A percentile compares a stretch with the other conserved stretches of the same genome.
These are phyloP conservation scores for Cutaneotrichosporon spelunceum DNA, from an alignment of 1,284 basidiomycete genomes.

Conservation along the genomic window DNA sequence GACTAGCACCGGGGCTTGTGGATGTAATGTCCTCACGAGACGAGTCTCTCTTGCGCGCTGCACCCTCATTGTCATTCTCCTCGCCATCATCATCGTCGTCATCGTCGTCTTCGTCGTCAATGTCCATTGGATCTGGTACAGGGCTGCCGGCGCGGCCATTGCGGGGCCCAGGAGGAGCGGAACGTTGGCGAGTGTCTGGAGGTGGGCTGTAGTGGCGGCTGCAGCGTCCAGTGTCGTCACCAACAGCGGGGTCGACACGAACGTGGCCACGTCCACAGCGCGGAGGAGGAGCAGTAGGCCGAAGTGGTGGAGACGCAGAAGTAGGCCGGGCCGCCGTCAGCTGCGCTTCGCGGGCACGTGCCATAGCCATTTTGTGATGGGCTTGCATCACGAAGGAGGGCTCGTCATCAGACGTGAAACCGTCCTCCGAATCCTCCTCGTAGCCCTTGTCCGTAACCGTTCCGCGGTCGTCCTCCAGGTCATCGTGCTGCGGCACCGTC, in stretches of 20 bases:
- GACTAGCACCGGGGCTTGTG: background rate
- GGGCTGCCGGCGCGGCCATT: constrained; percentile 40
- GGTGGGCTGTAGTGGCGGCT: constrained; percentile 42
- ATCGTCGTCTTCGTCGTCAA: constrained; percentile 58
- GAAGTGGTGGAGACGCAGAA: constrained; percentile 18
- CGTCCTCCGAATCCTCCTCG: constrained; percentile 41
- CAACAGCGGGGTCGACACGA: constrained; percentile 29
- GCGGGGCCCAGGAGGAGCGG: constrained; percentile 36
- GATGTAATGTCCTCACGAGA: background rate
- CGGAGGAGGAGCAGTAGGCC: constrained; percentile 31
- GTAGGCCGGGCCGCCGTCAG: constrained; percentile 13
- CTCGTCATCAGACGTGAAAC: constrained; percentile 35
- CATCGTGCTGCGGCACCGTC: background rate
- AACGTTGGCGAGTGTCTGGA: constrained; percentile 24
- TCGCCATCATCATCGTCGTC: constrained; percentile 52
- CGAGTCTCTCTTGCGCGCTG: background rate
- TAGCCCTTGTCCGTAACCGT: constrained; percentile 29
- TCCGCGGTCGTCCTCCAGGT: constrained; percentile 5
- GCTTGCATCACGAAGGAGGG: constrained; percentile 7
- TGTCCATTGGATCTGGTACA: constrained; percentile 29
- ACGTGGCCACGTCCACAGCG: constrained; percentile 39
- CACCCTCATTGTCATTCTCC: constrained; percentile 52
- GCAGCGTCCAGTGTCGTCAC: constrained; percentile 25
- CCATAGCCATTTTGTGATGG: constrained; percentile 3
- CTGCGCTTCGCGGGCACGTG: constrained; percentile 9